Percentiles rank a stretch among this genome's conserved stretches.
These are phyloP conservation scores for Thraustochytrium striatum DNA, from an alignment of 352 stramenopile species.

Conservation along the genomic window DNA sequence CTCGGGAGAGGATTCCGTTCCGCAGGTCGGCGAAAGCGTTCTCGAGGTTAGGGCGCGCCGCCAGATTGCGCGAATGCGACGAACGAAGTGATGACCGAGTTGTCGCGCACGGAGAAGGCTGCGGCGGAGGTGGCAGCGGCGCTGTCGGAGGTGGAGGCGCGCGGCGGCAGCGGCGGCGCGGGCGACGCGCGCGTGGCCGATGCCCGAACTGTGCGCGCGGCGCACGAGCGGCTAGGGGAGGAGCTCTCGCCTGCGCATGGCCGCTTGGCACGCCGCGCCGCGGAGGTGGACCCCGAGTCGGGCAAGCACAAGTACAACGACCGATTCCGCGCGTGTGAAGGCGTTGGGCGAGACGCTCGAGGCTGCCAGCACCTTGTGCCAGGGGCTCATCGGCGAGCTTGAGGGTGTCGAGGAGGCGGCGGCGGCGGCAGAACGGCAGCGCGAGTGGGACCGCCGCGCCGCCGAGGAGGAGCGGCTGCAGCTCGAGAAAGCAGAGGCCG, in stretches of 20 bases:
- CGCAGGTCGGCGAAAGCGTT: too few species aligned
- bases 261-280: constrained; percentile 6
- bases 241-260: background rate
- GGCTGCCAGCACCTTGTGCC: background rate
- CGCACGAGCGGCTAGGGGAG: constrained; percentile 1
- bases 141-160: background rate
- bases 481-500: constrained; percentile 6
- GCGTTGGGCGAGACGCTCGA: background rate
- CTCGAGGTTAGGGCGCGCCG: too few species aligned
- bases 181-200: background rate
- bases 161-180: background rate
- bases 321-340: background rate
- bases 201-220: background rate
- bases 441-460: background rate
- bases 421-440: background rate
- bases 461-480: background rate
- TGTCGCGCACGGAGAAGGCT: constrained; percentile 17
- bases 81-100: constrained; percentile 43
- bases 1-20: too few species aligned
- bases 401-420: background rate
- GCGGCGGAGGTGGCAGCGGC: background rate
- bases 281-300: constrained; percentile 27
- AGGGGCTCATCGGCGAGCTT: background rate
- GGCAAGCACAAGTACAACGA: constrained; percentile 19
- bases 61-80: too few species aligned